These are phyloP conservation scores for Silene latifolia DNA, from an alignment of 148 eudicot species.

Conservation along the genomic window DNA sequence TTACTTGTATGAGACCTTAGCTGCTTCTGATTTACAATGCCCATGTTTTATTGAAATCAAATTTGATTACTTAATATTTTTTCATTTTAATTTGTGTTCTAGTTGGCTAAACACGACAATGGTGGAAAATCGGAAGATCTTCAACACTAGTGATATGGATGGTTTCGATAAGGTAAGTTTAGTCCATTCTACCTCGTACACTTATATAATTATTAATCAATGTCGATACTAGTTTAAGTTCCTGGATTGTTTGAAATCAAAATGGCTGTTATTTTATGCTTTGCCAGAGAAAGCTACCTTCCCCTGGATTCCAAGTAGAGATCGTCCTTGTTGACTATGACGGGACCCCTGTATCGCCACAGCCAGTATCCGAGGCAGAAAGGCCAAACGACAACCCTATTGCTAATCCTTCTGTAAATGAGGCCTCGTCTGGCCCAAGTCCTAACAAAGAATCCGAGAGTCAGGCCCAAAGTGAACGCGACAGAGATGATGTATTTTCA, in stretches of 20 bases:
- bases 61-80: neutral
- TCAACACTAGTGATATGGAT: conserved; percentile 78
- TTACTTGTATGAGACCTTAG: conserved; percentile 57
- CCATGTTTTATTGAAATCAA: conserved; percentile 7
- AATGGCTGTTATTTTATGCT: neutral
- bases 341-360: conserved; percentile 38
- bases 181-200: neutral
- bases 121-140: conserved; percentile 80
- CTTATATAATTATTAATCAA: neutral
- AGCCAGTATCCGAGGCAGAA: conserved; percentile 32
- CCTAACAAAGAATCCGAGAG: conserved; percentile 36
- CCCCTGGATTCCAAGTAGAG: conserved; percentile 97
- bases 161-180: conserved; percentile 85
- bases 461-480: conserved; percentile 25
- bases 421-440: conserved; percentile 29
- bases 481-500: conserved; percentile 83
- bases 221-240: neutral
- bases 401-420: conserved; percentile 29
- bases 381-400: conserved; percentile 41
- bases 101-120: conserved; percentile 99
- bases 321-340: conserved; percentile 85
- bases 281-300: conserved; percentile 84
- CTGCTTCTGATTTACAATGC: conserved; percentile 9
- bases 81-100: conserved; percentile 20
- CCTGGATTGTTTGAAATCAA: neutral